Percentiles rank a stretch among this genome's conserved stretches.
Conservation (phyloP, 441 rosid genomes). For the Bocquillonia castaneifolia region DNA sequence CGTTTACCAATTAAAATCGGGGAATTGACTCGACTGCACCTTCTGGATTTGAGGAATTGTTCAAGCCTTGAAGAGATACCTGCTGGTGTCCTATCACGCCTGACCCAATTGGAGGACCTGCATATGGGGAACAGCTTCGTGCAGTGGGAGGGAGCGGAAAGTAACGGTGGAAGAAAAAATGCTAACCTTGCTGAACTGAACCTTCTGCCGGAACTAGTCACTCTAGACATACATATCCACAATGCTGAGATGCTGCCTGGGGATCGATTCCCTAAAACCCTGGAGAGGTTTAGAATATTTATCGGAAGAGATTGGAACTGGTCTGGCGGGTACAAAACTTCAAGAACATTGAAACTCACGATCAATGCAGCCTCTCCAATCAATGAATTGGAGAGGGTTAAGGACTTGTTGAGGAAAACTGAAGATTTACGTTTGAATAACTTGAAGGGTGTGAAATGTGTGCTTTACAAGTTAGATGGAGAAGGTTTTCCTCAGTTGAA, state of each 20-base stretch:
- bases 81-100: slow-evolving; percentile 2
- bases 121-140: slow-evolving; percentile 5
- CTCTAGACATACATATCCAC: slow-evolving; percentile 16
- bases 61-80: slow-evolving; percentile 4
- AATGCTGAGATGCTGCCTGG: slow-evolving; percentile 16
- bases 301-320: slow-evolving; percentile 19
- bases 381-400: background rate
- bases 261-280: slow-evolving; percentile 2
- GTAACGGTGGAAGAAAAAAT: background rate
- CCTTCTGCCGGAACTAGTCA: slow-evolving; percentile 1
- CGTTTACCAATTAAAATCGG: slow-evolving; percentile 18
- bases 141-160: slow-evolving; percentile 12
- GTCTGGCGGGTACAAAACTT: background rate
- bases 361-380: no score
- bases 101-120: slow-evolving; percentile 14
- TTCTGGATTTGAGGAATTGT: slow-evolving; percentile 15
- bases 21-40: background rate
- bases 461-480: background rate
- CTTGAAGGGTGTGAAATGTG: background rate
- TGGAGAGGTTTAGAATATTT: background rate
- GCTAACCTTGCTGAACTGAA: slow-evolving; percentile 16
- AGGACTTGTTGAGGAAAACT: background rate
- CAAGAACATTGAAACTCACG: slow-evolving; percentile 18
- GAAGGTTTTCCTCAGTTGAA: slow-evolving; percentile 18
- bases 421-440: slow-evolving; percentile 8